Evolutionary conservation across 768 basidiomycete species (phyloP).

Genomic region (Amanita pseudoporphyria): DNA sequence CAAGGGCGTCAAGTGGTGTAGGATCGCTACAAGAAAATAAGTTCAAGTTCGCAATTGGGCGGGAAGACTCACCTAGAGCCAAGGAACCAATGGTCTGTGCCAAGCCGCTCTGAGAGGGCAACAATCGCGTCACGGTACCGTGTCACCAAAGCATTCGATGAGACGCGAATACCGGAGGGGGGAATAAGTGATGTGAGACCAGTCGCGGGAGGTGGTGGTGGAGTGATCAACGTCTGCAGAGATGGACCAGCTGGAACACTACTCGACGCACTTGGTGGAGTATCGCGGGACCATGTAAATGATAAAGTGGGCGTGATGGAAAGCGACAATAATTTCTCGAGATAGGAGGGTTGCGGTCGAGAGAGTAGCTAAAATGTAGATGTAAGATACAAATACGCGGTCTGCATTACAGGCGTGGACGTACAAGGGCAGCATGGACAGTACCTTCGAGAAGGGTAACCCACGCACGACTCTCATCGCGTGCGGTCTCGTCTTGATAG

Average conservation of each 20-base stretch:
- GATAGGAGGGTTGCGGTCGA: constrained; percentile 33
- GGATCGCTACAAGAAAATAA: constrained; percentile 38
- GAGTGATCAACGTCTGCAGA: constrained; percentile 43
- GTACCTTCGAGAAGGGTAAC: constrained; percentile 66
- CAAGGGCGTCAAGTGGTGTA: constrained; percentile 73
- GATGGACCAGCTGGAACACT: constrained; percentile 18
- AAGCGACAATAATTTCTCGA: constrained; percentile 30
- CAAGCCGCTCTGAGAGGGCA: constrained; percentile 66
- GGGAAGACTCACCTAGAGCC: constrained; percentile 46
- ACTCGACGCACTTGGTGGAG: background rate
- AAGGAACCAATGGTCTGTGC: constrained; percentile 74
- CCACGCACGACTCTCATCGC: constrained; percentile 79
- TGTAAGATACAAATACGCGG: background rate
- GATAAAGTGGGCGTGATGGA: constrained; percentile 3
- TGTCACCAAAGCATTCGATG: constrained; percentile 37
- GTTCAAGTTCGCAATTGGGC: background rate
- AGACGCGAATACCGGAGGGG: constrained; percentile 47
- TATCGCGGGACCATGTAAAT: constrained; percentile 4
- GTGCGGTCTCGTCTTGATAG: constrained; percentile 46
- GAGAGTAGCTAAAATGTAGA: constrained; percentile 33
- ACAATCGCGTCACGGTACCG: constrained; percentile 65
- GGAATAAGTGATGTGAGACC: constrained; percentile 61
- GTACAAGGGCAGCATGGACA: constrained; percentile 68
- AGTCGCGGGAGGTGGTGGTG: constrained; percentile 61
- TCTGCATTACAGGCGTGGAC: constrained; percentile 14